Base-by-base conservation (phyloP, 2,329 filamentous ascomycete species). In the Rhinocladiella similis region DNA sequence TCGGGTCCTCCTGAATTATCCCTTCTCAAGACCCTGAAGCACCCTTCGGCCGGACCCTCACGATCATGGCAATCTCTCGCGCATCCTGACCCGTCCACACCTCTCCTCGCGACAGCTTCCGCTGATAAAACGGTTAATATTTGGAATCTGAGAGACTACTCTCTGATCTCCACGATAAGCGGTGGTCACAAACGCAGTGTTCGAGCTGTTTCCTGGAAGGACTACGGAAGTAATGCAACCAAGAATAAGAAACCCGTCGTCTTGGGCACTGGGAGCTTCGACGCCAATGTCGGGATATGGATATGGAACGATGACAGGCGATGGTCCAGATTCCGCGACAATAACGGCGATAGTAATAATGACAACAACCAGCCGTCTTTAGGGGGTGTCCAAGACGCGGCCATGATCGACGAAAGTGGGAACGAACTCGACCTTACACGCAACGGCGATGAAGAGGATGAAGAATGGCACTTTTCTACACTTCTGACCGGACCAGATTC, bases 401-500 rank as follows among this genome's bases (percentile, higher is more conserved):
- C 14, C 18, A 22, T 36, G 35, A 38, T 25, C 14, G 33, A 36
- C 13, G 47, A 50, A 13, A 46, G 43, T 19, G 38, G 29, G 10
- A 22, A 50, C 19, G 52, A 58, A 20, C 46, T 54, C 36, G 59
- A 59, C 48, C 52, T 59, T 25, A 59, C 61, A 33, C 54, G 61
- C 56, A 43, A 67, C 5, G 74, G 75, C 3, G 74, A 80, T 12
- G 82, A 84, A 3, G 86, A 85, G 3, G 83, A 88, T 0, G 88
- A 92, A 50, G 92, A 96, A 60, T 99, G 94, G 90, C 87, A 91
- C 50, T 95, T 97, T 67, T 89, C 89, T 0, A 86, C 97, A 6
- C 88, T 97, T 1, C 81, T 99, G 1, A 94, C 97, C 68, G 94
- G 94, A 0, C 94, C 97, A 71, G 94, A 97, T 68, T 91, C 89